Evolutionary conservation across 1,284 basidiomycete species (phyloP), one percentile per base, ranked within the genome.

Genomic region (Cryptococcus hybrid): DNA sequence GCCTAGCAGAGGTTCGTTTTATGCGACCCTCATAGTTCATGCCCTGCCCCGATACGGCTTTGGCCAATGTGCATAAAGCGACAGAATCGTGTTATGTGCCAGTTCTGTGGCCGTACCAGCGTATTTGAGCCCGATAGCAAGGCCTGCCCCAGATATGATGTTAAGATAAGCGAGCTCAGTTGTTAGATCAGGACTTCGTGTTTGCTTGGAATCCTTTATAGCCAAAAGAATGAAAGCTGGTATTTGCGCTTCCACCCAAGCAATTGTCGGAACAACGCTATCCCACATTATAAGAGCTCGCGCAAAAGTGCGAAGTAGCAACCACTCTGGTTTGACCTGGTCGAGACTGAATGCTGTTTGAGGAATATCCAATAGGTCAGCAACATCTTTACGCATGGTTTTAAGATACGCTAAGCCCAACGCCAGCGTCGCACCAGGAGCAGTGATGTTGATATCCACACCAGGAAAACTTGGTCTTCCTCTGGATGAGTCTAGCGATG

Each of bases 381-480:
- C 90, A 7, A 97, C 84, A 67, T 96, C 94, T 60, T 83, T 82
- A 24, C 90, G 84, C 47, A 86, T 86, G 0, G 91, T 94, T 60
- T 86, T 86, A 51, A 99, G 82, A 75, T 91, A 99, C 88, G 96
- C 93, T 24, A 99, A 78, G 0, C 90, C 94, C 6, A 99, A 79
- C 0, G 92, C 92, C 13, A 97, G 84, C 1, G 90, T 88, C 1
- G 96, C 94, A 1, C 91, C 89, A 0, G 93, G 90, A 0, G 90
- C 90, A 0, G 93, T 94, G 52, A 94, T 80, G 61, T 89, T 91
- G 73, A 90, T 80, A 74, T 96, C 88, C 75, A 92, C 75, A 8
- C 49, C 49, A 9, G 37, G 18, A 35, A 11, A 9, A 2, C 82
- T 78, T 12, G 35, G 57, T 36, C 47, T 53, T 13, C 24, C 43